A percentile compares a stretch with the other conserved stretches of the same genome.
Evolutionary conservation across 345 rosid species (phyloP).

Genomic region (Linum usitatissimum): DNA sequence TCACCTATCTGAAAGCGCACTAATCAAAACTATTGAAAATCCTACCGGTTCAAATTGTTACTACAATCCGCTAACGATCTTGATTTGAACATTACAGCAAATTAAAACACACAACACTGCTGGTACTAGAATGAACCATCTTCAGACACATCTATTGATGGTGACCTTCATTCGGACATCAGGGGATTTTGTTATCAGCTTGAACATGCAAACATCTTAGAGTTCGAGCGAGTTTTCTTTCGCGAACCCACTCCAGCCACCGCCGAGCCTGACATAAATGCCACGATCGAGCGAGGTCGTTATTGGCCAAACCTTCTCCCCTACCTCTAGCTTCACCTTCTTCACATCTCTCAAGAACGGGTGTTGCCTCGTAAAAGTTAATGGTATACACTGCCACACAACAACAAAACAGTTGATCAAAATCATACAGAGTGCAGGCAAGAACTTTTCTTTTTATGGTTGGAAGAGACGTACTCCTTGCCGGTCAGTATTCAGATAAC

Average conservation of each 20-base stretch:
- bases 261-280: not conserved
- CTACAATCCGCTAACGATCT: too few relatives aligned
- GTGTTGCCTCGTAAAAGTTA: too few relatives aligned
- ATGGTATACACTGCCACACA: too few relatives aligned
- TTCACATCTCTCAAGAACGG: not conserved
- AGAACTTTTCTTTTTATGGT: not conserved
- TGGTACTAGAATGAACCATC: too few relatives aligned
- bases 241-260: not conserved
- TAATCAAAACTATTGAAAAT: too few relatives aligned
- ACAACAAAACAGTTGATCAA: too few relatives aligned
- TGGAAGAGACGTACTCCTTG: not conserved
- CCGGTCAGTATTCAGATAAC: not conserved
- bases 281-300: not conserved
- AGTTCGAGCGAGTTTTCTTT: not conserved
- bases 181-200: too few relatives aligned
- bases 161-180: too few relatives aligned
- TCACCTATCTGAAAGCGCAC: too few relatives aligned
- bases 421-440: not conserved
- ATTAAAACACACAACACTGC: too few relatives aligned
- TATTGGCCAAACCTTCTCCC: not conserved
- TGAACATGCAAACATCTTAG: not conserved
- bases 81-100: not conserved
- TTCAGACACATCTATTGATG: too few relatives aligned
- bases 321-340: not conserved
- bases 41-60: too few relatives aligned